Conservation (phyloP, 345 rosid genomes). For the Salix purpurea region DNA sequence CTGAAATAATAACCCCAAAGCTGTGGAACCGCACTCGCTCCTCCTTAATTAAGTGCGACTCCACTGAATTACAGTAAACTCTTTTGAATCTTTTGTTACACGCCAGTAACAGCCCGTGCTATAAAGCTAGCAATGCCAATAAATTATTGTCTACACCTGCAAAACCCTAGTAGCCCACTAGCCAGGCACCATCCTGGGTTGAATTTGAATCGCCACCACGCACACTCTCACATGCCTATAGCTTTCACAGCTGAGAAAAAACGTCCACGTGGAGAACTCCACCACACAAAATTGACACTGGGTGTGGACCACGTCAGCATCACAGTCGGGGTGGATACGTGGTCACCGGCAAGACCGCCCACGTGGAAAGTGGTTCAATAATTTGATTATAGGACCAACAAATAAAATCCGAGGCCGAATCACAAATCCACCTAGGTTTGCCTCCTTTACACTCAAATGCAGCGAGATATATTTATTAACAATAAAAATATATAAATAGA, state of each 20-base stretch:
- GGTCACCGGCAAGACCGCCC: not conserved
- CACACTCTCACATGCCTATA: not conserved
- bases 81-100: too few relatives aligned
- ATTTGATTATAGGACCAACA: constrained; percentile 24
- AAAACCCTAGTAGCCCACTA: too few relatives aligned
- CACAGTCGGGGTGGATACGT: constrained; percentile 20
- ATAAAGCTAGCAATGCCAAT: too few relatives aligned
- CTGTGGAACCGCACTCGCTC: too few relatives aligned
- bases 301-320: constrained; percentile 36
- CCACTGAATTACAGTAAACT: too few relatives aligned
- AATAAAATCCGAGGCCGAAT: constrained; percentile 26
- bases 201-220: not conserved
- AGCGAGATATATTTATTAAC: not conserved
- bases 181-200: not conserved
- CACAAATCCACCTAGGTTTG: constrained; percentile 25
- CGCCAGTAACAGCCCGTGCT: too few relatives aligned
- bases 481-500: not conserved
- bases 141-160: too few relatives aligned
- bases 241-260: not conserved
- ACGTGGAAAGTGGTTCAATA: constrained; percentile 32
- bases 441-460: constrained; percentile 21
- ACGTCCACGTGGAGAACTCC: constrained; percentile 5
- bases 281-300: not conserved
- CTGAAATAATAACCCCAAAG: too few relatives aligned
- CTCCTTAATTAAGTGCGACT: too few relatives aligned